Conservation (phyloP, 2,329 filamentous ascomycete species). For the Talaromyces sp. region DNA sequence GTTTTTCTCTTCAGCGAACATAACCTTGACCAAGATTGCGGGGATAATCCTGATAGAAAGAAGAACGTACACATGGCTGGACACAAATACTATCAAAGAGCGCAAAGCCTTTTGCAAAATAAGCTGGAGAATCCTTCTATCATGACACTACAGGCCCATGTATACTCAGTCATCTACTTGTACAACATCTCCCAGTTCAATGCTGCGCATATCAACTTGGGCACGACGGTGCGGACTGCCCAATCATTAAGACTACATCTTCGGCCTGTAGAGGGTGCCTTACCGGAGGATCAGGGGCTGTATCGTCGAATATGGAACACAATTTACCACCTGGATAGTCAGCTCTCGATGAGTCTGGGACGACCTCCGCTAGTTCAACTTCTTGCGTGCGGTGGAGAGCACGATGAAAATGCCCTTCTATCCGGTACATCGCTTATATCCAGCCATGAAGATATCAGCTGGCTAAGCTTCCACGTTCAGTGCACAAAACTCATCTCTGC, state of each 20-base stretch:
- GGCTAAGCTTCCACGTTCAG: constrained; percentile 38
- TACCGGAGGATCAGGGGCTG: constrained; percentile 35
- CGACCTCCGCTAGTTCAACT: constrained; percentile 39
- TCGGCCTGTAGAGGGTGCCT: constrained; percentile 36
- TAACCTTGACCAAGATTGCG: constrained; percentile 10
- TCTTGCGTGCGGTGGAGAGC: constrained; percentile 27
- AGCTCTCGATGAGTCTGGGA: constrained; percentile 46
- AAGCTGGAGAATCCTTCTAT: constrained; percentile 48
- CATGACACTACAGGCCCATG: constrained; percentile 45
- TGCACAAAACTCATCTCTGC: constrained; percentile 33
- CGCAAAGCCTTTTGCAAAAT: constrained; percentile 39
- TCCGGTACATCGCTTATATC: constrained; percentile 27
- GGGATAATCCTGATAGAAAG: constrained; percentile 27
- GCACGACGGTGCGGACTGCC: constrained; percentile 41
- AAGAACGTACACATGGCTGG: constrained; percentile 35
- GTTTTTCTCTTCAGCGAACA: constrained; percentile 21
- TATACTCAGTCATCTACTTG: constrained; percentile 44
- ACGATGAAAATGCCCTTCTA: neutral
- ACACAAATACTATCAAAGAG: constrained; percentile 44
- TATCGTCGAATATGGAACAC: constrained; percentile 52
- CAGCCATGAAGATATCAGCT: constrained; percentile 33
- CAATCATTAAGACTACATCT: constrained; percentile 47
- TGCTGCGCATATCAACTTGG: constrained; percentile 40
- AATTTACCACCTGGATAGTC: constrained; percentile 47
- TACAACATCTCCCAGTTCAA: constrained; percentile 47